Conservation (phyloP, 352 stramenopile genomes). For the Plasmopara muralis region DNA sequence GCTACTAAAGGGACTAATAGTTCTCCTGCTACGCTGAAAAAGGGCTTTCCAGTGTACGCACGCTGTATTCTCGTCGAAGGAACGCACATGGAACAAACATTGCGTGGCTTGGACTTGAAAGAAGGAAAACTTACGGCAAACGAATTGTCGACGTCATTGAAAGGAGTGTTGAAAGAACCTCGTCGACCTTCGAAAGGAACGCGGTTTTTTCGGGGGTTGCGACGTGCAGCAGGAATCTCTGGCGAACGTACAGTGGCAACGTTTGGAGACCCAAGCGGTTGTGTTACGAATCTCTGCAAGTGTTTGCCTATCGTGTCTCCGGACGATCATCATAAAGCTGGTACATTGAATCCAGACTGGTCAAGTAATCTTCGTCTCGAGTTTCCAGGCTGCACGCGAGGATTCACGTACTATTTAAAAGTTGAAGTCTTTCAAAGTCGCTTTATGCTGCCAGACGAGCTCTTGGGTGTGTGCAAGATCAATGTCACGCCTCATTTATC, state of each 20-base stretch:
- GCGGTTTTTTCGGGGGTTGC: conserved; percentile 62
- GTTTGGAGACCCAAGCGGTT: conserved; percentile 68
- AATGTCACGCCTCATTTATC: conserved; percentile 81
- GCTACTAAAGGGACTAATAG: conserved; percentile 10
- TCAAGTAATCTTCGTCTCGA: conserved; percentile 65
- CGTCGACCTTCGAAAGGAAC: conserved; percentile 55
- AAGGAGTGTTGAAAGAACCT: conserved; percentile 25
- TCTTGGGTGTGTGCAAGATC: conserved; percentile 80
- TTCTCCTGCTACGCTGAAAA: conserved; percentile 27
- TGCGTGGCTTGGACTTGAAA: conserved; percentile 57
- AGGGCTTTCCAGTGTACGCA: conserved; percentile 56
- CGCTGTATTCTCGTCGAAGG: conserved; percentile 74
- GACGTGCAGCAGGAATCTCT: conserved; percentile 65
- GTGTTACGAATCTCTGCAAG: conserved; percentile 71
- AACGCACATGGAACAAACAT: conserved; percentile 61
- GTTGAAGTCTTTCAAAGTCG: conserved; percentile 80
- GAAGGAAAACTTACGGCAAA: conserved; percentile 19
- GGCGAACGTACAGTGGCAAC: conserved; percentile 61
- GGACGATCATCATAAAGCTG: conserved; percentile 19
- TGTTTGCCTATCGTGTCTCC: conserved; percentile 23
- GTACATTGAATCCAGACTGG: conserved; percentile 54
- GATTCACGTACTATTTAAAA: conserved; percentile 73
- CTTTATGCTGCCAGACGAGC: conserved; percentile 73
- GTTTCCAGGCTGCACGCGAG: conserved; percentile 67
- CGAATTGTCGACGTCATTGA: conserved; percentile 19